Evolutionary conservation across 23 red algal genomes (phyloP).

Genomic region (Cyanidiococcus yangmingshanensis): DNA sequence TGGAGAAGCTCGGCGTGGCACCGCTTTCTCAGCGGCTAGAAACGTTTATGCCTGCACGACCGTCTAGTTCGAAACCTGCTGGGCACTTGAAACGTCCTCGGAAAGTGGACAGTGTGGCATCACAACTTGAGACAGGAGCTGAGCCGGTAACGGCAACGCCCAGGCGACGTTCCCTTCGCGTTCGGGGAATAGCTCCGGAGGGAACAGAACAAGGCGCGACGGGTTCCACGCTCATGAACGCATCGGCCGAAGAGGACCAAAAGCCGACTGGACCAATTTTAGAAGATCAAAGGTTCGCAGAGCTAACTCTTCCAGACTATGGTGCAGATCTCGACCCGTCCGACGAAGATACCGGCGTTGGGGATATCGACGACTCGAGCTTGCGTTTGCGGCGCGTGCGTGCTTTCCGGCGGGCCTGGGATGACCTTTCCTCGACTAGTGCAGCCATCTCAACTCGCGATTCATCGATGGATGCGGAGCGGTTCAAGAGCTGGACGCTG

Average conservation of each 20-base stretch:
- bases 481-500: neutral
- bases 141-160: neutral
- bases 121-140: neutral
- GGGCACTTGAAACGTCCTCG: neutral
- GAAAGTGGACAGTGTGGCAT: neutral
- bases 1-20: constrained; percentile 1
- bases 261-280: neutral
- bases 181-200: neutral
- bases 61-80: neutral
- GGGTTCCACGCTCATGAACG: neutral
- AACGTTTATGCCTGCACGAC: neutral
- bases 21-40: neutral
- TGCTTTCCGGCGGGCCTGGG: neutral
- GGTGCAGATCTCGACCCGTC: neutral
- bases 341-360: neutral
- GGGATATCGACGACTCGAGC: neutral
- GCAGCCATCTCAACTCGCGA: no score
- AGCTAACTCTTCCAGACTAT: neutral
- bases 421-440: neutral
- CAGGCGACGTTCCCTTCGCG: neutral
- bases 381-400: neutral
- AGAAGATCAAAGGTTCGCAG: neutral
- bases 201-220: neutral
- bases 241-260: neutral
- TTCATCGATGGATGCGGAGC: neutral